Percentiles rank a stretch among this genome's conserved stretches.
These are phyloP conservation scores for Lactarius indigo DNA, from an alignment of 768 basidiomycete genomes.

Conservation along the genomic window DNA sequence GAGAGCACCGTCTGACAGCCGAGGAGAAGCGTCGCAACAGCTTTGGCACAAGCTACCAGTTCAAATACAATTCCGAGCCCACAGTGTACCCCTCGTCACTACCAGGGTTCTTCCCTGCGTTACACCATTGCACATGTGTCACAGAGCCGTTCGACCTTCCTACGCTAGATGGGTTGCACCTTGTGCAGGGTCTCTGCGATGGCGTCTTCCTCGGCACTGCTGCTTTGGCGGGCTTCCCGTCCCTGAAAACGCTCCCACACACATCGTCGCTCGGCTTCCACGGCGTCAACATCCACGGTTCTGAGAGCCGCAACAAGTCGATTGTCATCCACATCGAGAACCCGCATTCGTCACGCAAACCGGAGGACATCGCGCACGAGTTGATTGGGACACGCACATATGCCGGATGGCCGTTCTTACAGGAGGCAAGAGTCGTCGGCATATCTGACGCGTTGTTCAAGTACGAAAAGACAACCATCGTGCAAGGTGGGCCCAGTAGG, in stretches of 20 bases:
- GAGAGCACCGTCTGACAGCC: slow-evolving; percentile 68
- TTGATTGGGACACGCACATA: slow-evolving; percentile 78
- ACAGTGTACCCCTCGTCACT: slow-evolving; percentile 84
- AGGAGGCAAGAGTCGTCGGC: slow-evolving; percentile 83
- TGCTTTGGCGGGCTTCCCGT: slow-evolving; percentile 95
- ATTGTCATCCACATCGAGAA: slow-evolving; percentile 88
- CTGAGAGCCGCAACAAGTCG: slow-evolving; percentile 87
- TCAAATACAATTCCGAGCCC: slow-evolving; percentile 64
- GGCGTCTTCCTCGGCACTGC: slow-evolving; percentile 83
- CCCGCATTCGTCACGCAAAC: slow-evolving; percentile 60
- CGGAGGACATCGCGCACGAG: slow-evolving; percentile 68
- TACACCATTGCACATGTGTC: slow-evolving; percentile 73
- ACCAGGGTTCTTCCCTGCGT: slow-evolving; percentile 90
- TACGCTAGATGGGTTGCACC: slow-evolving; percentile 77
- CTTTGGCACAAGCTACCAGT: slow-evolving; percentile 77
- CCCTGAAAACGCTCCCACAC: slow-evolving; percentile 84
- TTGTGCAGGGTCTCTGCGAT: slow-evolving; percentile 82
- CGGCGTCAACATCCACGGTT: slow-evolving; percentile 89
- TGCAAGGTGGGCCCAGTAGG: slow-evolving; percentile 48
- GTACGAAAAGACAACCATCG: slow-evolving; percentile 67
- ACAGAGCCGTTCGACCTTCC: slow-evolving; percentile 88
- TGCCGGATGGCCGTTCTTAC: slow-evolving; percentile 91
- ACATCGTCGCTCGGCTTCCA: slow-evolving; percentile 75
- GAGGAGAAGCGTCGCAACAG: slow-evolving; percentile 77
- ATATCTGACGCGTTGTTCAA: slow-evolving; percentile 85